Base-by-base conservation (phyloP, 495 filamentous ascomycete species). In the Thozetella sp. region DNA sequence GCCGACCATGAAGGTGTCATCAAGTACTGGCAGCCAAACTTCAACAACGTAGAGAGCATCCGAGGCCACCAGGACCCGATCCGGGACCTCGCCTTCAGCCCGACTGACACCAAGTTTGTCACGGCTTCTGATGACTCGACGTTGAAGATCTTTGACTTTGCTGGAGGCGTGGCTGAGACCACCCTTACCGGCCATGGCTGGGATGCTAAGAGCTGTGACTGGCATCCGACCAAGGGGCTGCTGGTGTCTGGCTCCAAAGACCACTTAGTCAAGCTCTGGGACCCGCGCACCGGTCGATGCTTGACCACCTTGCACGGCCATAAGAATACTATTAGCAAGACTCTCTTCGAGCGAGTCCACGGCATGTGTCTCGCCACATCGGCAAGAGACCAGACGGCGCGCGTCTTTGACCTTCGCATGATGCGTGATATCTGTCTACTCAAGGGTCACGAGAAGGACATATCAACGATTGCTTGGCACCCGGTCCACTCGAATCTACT, bases 1-100 rank as follows among this genome's bases (percentile, higher is more conserved):
- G 93, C 93, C 43, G 95, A 97, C 73, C 93, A 97, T 67, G 91
- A 93, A 66, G 95, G 95, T 37, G 83, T 94, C 62, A 88, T 99
- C 72, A 99, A 98, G 75, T 98, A 98, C 76, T 99, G 94, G 94
- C 93, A 97, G 68, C 92, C 95, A 2, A 99, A 98, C 73, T 97
- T 99, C 80, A 98, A 99, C 81, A 97, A 97, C 67, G 92, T 98
- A 59, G 92, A 98, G 72, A 90, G 89, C 26, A 90, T 99, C 46
- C 90, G 93, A 70, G 95, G 93, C 22, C 95, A 98, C 69, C 84
- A 82, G 59, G 92, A 97, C 66, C 87, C 95, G 22, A 89, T 99
- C 52, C 85, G 95, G 54, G 95, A 96, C 63, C 77, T 99, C n/a
- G 87, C 94, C 15, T 97, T 97, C 72, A 88, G 91, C 53, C 95